phyloP scores from a whole-genome alignment of 1,139 yeast species.

The Candida frijolesensis region DNA sequence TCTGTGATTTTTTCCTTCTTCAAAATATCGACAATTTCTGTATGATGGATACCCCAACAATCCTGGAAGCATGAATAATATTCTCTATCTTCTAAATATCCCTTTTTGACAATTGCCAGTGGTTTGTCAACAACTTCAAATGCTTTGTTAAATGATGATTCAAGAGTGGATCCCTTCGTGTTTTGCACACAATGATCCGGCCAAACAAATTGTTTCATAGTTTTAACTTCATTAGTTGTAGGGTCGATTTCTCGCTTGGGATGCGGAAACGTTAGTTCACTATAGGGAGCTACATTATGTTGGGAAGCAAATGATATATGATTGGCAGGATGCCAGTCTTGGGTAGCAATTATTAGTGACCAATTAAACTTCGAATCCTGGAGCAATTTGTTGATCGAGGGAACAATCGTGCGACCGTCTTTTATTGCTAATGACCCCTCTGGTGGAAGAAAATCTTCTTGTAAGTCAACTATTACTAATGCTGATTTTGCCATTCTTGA shows the following conservation, averaged over 20 bases:
- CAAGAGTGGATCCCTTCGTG: conserved; percentile 66
- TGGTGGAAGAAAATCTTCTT: conserved; percentile 82
- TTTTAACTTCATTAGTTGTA: conserved; percentile 26
- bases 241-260: conserved; percentile 45
- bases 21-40: conserved; percentile 61
- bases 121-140: conserved; percentile 32
- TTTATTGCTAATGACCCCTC: conserved; percentile 75
- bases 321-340: conserved; percentile 85
- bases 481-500: conserved; percentile 36
- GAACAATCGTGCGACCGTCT: conserved; percentile 63
- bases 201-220: conserved; percentile 63
- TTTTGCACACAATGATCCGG: conserved; percentile 88
- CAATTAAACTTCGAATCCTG: conserved; percentile 47
- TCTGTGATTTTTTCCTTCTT: conserved; percentile 48
- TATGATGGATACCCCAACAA: conserved; percentile 70
- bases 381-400: conserved; percentile 45
- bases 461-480: conserved; percentile 74
- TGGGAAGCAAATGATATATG: conserved; percentile 83
- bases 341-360: conserved; percentile 69
- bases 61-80: conserved; percentile 90
- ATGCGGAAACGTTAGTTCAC: conserved; percentile 49
- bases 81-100: conserved; percentile 70
- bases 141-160: conserved; percentile 37
- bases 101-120: conserved; percentile 61
- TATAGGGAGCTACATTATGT: conserved; percentile 58